phyloP scores from a whole-genome alignment of 1,284 basidiomycete species.

The Melampsora abietis-canadensis region DNA sequence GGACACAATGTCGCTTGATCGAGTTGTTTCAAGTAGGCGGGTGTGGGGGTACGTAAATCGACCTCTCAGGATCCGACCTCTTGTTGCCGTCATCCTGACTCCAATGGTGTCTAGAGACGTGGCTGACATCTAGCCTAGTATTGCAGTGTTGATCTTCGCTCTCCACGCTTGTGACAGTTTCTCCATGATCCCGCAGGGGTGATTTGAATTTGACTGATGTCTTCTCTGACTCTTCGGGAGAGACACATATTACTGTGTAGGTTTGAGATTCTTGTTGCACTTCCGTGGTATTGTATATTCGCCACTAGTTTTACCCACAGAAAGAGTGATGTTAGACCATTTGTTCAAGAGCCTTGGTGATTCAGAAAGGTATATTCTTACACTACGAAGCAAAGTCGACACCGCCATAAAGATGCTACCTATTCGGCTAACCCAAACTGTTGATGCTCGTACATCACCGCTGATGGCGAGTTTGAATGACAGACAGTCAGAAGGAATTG shows the following conservation, averaged over 20 bases:
- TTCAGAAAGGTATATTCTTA: neutral
- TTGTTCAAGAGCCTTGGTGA: too few relatives aligned
- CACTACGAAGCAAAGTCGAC: neutral
- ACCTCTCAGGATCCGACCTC: too few relatives aligned
- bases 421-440: neutral
- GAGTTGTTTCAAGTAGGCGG: too few relatives aligned
- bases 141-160: too few relatives aligned
- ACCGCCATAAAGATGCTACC: neutral
- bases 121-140: too few relatives aligned
- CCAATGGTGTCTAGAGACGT: too few relatives aligned
- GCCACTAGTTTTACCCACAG: neutral
- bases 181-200: too few relatives aligned
- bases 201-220: neutral
- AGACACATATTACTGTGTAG: neutral
- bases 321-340: neutral
- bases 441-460: neutral
- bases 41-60: too few relatives aligned
- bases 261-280: neutral
- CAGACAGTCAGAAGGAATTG: neutral
- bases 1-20: too few relatives aligned
- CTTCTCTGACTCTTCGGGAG: neutral
- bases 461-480: neutral
- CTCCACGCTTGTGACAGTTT: too few relatives aligned
- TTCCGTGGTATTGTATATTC: neutral
- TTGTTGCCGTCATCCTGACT: too few relatives aligned